These are phyloP conservation scores for Pleurotus ostreatus DNA, from an alignment of 768 basidiomycete species.

Conservation along the genomic window DNA sequence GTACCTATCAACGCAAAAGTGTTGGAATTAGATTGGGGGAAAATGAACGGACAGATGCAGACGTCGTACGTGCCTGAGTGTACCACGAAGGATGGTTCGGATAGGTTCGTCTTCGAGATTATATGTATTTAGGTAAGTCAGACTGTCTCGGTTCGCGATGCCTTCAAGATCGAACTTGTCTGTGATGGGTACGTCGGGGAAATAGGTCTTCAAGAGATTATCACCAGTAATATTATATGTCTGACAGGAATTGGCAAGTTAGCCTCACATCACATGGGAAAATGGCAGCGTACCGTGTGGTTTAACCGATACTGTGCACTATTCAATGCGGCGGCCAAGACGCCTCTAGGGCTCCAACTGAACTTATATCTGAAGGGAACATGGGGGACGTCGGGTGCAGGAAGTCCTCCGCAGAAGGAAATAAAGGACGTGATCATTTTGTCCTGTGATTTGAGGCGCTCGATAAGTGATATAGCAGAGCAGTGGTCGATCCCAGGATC, in stretches of 20 bases:
- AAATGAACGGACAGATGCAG: background rate
- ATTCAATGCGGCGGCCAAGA: constrained; percentile 77
- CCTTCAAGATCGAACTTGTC: constrained; percentile 71
- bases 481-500: constrained; percentile 91
- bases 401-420: constrained; percentile 92
- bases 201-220: constrained; percentile 51
- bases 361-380: constrained; percentile 89
- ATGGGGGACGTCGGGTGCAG: constrained; percentile 61
- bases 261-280: background rate
- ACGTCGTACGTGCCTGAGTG: constrained; percentile 51
- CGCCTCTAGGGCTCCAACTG: constrained; percentile 90
- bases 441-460: constrained; percentile 41
- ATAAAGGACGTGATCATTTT: constrained; percentile 69
- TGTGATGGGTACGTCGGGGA: constrained; percentile 65
- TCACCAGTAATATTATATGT: constrained; percentile 44
- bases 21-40: background rate
- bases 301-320: constrained; percentile 61
- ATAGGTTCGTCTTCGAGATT: constrained; percentile 41
- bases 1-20: constrained; percentile 47
- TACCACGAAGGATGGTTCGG: constrained; percentile 77
- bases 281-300: constrained; percentile 40
- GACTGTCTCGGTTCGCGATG: constrained; percentile 79
- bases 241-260: constrained; percentile 25
- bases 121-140: constrained; percentile 69
- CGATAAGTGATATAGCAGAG: constrained; percentile 72